Conservation (phyloP, 192 early-diverging fungal genomes). For the Gaertneriomyces sp. region DNA sequence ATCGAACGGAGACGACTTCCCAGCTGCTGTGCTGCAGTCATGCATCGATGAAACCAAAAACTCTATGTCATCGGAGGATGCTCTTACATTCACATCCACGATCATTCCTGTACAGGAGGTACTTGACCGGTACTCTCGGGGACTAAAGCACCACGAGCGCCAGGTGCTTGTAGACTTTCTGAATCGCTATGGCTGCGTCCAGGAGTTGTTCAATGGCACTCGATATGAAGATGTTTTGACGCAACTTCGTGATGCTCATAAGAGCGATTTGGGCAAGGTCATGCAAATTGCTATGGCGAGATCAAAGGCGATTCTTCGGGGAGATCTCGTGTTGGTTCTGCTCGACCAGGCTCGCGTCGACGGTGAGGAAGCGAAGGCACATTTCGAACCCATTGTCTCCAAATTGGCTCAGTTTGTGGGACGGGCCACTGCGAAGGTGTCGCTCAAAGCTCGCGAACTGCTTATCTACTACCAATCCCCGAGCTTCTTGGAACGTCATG, state of each 20-base stretch:
- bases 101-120: slow-evolving; percentile 66
- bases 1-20: slow-evolving; percentile 59
- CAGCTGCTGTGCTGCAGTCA: slow-evolving; percentile 62
- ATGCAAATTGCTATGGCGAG: slow-evolving; percentile 73
- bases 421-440: slow-evolving; percentile 77
- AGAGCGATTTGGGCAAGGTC: slow-evolving; percentile 72
- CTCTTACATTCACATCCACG: slow-evolving; percentile 53
- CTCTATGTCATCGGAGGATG: slow-evolving; percentile 57
- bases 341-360: slow-evolving; percentile 77
- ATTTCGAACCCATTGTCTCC: slow-evolving; percentile 74
- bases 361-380: slow-evolving; percentile 54
- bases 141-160: slow-evolving; percentile 74
- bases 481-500: slow-evolving; percentile 80
- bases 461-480: slow-evolving; percentile 91
- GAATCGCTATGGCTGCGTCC: slow-evolving; percentile 79
- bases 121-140: slow-evolving; percentile 66
- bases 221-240: slow-evolving; percentile 83
- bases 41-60: slow-evolving; percentile 48
- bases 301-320: slow-evolving; percentile 72
- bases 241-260: slow-evolving; percentile 79
- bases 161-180: slow-evolving; percentile 69
- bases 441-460: slow-evolving; percentile 91
- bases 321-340: slow-evolving; percentile 64
- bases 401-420: slow-evolving; percentile 73
- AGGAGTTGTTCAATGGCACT: slow-evolving; percentile 72